Conservation (phyloP, 306 rosid genomes). For the Acmispon strigosus region DNA sequence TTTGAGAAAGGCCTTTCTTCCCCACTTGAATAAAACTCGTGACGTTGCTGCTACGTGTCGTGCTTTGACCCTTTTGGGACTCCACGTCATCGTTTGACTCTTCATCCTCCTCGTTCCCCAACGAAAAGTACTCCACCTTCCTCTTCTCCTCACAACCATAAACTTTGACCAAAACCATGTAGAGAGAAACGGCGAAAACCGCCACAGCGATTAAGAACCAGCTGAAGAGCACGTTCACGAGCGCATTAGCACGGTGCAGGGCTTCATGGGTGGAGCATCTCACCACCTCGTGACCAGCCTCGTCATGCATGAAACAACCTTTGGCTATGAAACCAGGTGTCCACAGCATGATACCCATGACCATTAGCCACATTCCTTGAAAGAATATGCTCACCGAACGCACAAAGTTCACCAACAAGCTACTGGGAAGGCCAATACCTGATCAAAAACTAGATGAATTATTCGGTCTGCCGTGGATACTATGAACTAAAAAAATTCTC, state of each 20-base stretch:
- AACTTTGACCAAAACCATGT: slow-evolving; percentile 35
- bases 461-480: no score
- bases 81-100: slow-evolving; percentile 41
- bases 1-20: neutral
- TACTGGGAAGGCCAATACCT: slow-evolving; percentile 34
- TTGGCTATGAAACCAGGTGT: slow-evolving; percentile 47
- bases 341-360: slow-evolving; percentile 68
- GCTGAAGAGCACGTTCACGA: slow-evolving; percentile 55
- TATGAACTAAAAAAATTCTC: no score
- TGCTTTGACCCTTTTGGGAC: slow-evolving; percentile 22
- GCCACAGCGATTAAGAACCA: slow-evolving; percentile 44
- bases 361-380: slow-evolving; percentile 59
- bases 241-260: slow-evolving; percentile 48
- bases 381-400: slow-evolving; percentile 46
- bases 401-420: slow-evolving; percentile 51
- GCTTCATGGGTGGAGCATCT: slow-evolving; percentile 39
- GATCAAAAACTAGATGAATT: no score
- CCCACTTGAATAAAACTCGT: slow-evolving; percentile 38
- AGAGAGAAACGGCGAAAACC: slow-evolving; percentile 28
- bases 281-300: slow-evolving; percentile 55
- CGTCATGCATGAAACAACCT: slow-evolving; percentile 51
- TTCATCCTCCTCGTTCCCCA: slow-evolving; percentile 28
- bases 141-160: slow-evolving; percentile 27
- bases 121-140: slow-evolving; percentile 34
- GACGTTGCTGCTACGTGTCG: neutral